Conservation (phyloP, 768 basidiomycete species). For the Suillus ampliporus region DNA sequence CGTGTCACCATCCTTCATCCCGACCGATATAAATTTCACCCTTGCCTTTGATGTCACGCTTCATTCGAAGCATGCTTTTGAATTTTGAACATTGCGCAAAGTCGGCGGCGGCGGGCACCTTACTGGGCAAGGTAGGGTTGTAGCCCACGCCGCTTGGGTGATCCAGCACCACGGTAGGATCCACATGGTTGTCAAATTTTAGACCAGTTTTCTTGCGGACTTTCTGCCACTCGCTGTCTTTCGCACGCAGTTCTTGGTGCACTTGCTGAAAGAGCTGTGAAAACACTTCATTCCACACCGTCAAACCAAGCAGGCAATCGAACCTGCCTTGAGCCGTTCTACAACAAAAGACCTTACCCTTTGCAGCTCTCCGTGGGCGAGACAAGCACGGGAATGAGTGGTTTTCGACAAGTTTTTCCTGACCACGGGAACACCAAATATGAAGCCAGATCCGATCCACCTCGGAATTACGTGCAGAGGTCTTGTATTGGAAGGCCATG, state of each 20-base stretch:
- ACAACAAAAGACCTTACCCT: slow-evolving; percentile 10
- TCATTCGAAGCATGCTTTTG: neutral
- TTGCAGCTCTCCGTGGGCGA: slow-evolving; percentile 13
- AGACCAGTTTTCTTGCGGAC: slow-evolving; percentile 7
- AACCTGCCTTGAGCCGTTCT: slow-evolving; percentile 3
- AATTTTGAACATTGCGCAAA: neutral
- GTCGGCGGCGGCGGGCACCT: too few relatives aligned
- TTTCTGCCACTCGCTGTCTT: neutral
- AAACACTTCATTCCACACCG: slow-evolving; percentile 2
- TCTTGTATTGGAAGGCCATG: slow-evolving; percentile 33
- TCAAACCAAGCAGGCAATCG: neutral
- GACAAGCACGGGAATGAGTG: slow-evolving; percentile 7
- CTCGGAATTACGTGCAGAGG: slow-evolving; percentile 37
- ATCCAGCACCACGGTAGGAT: neutral
- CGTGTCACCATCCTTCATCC: slow-evolving; percentile 3
- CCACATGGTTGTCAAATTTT: neutral
- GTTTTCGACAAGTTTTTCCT: slow-evolving; percentile 15
- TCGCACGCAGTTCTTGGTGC: neutral
- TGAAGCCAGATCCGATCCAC: slow-evolving; percentile 36
- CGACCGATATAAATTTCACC: neutral
- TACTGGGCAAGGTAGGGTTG: neutral
- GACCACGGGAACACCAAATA: slow-evolving; percentile 41
- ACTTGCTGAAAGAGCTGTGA: slow-evolving; percentile 2
- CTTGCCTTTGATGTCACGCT: neutral
- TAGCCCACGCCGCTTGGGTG: neutral